Percentiles rank a stretch among this genome's conserved stretches.
Conservation (phyloP, 2,329 filamentous ascomycete species). For the Aspergillus latus region DNA sequence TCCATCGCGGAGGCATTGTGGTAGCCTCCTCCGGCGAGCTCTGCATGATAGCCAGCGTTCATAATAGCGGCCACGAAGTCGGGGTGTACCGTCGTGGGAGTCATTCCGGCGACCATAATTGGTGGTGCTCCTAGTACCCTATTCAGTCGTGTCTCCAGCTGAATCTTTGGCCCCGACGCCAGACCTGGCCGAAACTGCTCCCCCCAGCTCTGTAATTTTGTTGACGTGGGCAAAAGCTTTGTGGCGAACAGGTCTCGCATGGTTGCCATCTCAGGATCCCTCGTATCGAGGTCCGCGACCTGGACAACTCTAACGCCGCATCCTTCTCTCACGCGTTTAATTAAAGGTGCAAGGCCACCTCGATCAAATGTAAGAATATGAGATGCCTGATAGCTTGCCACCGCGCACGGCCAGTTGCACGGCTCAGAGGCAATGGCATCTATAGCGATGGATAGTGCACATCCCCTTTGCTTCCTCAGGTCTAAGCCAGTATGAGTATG, state of each 20-base stretch:
- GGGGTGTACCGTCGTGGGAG: conserved; percentile 82
- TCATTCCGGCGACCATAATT: conserved; percentile 92
- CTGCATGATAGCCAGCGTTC: conserved; percentile 50
- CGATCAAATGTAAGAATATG: conserved; percentile 22
- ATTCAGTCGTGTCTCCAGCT: conserved; percentile 96
- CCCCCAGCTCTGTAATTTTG: conserved; percentile 86
- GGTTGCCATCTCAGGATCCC: conserved; percentile 19
- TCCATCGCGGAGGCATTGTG: conserved; percentile 47
- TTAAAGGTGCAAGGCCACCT: conserved; percentile 18
- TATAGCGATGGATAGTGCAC: conserved; percentile 14
- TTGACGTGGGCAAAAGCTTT: conserved; percentile 52
- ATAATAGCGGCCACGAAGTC: conserved; percentile 56
- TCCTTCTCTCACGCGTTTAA: conserved; percentile 19
- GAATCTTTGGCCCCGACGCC: conserved; percentile 78
- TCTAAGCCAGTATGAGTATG: conserved; percentile 32
- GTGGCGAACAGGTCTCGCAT: conserved; percentile 20
- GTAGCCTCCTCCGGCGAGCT: conserved; percentile 54
- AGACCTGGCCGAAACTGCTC: conserved; percentile 89
- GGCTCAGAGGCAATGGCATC: conserved; percentile 19
- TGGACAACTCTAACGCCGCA: conserved; percentile 19
- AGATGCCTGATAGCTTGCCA: conserved; percentile 9
- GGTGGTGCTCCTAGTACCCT: conserved; percentile 80
- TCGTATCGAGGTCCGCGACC: conserved; percentile 16
- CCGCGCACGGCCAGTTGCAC: conserved; percentile 22
- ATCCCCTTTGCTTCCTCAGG: conserved; percentile 17